Conservation (phyloP, 257 asterid species). For the Nicotiana paniculata region DNA sequence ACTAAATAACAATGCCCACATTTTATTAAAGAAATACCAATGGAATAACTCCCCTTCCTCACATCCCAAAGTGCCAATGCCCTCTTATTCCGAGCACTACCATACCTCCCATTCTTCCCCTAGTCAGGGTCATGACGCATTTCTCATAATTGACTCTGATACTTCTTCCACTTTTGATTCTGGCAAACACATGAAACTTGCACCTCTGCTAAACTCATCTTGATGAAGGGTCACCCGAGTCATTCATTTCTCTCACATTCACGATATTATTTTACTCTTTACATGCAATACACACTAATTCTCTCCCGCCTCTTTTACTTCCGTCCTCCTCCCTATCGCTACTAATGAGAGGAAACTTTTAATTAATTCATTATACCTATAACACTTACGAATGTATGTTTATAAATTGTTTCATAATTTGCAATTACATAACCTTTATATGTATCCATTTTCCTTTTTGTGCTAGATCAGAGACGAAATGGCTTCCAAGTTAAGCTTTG, state of each 20-base stretch:
- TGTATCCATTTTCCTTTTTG: neutral
- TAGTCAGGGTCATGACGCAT: neutral
- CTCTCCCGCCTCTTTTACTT: neutral
- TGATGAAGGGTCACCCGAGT: neutral
- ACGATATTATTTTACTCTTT: neutral
- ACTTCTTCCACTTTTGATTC: neutral
- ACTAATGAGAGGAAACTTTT: neutral
- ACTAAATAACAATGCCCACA: neutral
- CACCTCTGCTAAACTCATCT: neutral
- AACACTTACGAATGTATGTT: neutral
- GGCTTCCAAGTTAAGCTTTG: neutral
- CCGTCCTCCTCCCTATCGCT: neutral
- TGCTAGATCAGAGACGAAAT: neutral
- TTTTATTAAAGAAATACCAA: neutral
- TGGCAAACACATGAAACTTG: neutral
- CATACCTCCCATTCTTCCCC: neutral
- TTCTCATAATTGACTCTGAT: neutral
- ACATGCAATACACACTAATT: neutral
- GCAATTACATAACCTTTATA: neutral
- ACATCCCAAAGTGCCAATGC: neutral
- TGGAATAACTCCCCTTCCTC: neutral
- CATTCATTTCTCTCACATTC: neutral
- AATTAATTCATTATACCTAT: neutral
- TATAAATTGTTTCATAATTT: neutral
- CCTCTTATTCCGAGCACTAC: neutral